Evolutionary conservation across 2,329 filamentous ascomycete species (phyloP).

Genomic region (Lecanicillium sp.): DNA sequence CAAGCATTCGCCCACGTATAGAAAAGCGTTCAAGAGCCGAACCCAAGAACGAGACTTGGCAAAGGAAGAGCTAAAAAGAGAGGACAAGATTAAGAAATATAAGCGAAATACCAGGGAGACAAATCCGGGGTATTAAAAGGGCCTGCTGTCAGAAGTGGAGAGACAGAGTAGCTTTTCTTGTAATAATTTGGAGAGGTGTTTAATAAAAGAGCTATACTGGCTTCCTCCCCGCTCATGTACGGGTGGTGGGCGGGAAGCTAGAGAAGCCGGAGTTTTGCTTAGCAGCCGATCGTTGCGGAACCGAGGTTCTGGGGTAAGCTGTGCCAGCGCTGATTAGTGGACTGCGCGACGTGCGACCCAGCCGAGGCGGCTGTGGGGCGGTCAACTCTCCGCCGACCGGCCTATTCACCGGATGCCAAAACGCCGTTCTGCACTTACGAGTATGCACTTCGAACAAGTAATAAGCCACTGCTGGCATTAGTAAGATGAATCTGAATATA

Average conservation of each 20-base stretch:
- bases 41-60: background rate
- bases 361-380: background rate
- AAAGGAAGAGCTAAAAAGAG: background rate
- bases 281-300: background rate
- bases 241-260: background rate
- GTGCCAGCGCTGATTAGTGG: constrained; percentile 6
- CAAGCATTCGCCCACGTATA: constrained; percentile 6
- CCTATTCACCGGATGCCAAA: no score
- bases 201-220: background rate
- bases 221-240: no score
- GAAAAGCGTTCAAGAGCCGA: no score
- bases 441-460: no score
- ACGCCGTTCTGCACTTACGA: no score
- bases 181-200: no score
- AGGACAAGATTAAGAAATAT: background rate
- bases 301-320: constrained; percentile 11
- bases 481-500: no score
- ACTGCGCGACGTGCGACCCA: background rate
- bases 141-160: no score
- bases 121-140: background rate
- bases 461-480: no score
- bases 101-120: background rate
- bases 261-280: background rate
- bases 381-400: no score
- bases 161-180: no score